Evolutionary conservation across 495 filamentous ascomycete genomes (phyloP).

Genomic region (Penicillium bovifimosum): DNA sequence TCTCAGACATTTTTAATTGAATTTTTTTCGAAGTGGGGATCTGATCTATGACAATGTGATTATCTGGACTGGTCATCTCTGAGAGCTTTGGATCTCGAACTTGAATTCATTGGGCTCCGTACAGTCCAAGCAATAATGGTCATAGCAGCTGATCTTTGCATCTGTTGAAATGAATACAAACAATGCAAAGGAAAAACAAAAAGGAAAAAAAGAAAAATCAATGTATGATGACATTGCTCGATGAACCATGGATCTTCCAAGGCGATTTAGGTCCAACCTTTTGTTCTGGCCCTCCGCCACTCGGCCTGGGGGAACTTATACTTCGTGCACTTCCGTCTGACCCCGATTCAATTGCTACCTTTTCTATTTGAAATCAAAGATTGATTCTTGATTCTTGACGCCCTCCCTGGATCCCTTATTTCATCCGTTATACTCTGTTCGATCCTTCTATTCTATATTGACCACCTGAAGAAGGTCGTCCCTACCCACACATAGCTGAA

Average conservation of each 20-base stretch:
- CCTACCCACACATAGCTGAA: no score
- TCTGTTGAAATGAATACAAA: no score
- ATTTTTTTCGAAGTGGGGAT: slow-evolving; percentile 3
- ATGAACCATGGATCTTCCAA: neutral
- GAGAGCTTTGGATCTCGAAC: no score
- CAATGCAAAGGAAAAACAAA: neutral
- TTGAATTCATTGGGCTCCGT: no score
- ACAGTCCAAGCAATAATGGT: neutral
- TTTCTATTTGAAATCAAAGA: no score
- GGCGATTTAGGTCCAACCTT: neutral
- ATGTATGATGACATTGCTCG: neutral
- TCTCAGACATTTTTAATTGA: neutral
- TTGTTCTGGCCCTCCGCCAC: neutral
- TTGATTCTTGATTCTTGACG: no score
- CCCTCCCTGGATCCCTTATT: no score
- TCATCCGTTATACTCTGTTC: no score
- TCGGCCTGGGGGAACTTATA: neutral
- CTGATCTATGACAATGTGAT: slow-evolving; percentile 21
- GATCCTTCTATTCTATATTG: neutral
- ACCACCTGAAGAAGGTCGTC: neutral
- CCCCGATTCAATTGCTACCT: no score
- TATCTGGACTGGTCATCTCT: slow-evolving; percentile 1
- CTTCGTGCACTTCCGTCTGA: neutral
- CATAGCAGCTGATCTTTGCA: neutral
- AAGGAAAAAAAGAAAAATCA: neutral